Base-by-base conservation (phyloP, 805 yeast species). In the Ogataea pignaliae region DNA sequence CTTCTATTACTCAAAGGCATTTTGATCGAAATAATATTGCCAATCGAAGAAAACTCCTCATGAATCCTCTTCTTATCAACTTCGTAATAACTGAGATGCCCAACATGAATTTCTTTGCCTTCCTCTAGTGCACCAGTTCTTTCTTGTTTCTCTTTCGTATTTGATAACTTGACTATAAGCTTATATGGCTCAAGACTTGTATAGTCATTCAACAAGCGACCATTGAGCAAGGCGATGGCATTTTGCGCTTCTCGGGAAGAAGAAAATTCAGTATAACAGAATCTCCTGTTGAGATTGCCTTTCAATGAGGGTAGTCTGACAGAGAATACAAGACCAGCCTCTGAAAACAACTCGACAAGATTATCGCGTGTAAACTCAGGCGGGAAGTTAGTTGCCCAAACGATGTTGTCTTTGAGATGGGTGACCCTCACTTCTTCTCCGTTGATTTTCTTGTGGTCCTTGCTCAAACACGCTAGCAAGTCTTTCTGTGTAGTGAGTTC, bases 381-480 rank as follows among this genome's bases (percentile, higher is more conserved):
- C 0, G 95, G 89, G 53, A 76, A 86, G 54, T 87, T 87, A 0
- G 90, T 76, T 2, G 82, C 79, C 83, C 88, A 88, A 1, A 87
- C 45, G 0, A 88, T 83, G 32, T 76, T 66, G 12, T 73, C 66
- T 16, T 64, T 55, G 2, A 78, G 61, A 31, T 74, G 61, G 3
- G 57, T 59, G 0, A 87, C 84, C 3, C 53, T 39, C 0, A 87
- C 64, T 33, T 67, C 70, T 1, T 55, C 42, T 0, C 69, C 75
- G 0, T 68, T 69, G 0, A 83, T 44, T 10, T 46, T 55, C 54
- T 83, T 83, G 45, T 63, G 69, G 29, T 79, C 76, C 49, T 75
- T 80, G 0, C 90, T 81, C 37, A 83, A 60, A 0, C 88, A 86
- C 3, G 82, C 62, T 1, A 79, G 60, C 1, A 81, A 72, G 29